Evolutionary conservation across 352 stramenopile species (phyloP), one percentile per base, ranked within the genome.

Genomic region (Phytophthora capsici): DNA sequence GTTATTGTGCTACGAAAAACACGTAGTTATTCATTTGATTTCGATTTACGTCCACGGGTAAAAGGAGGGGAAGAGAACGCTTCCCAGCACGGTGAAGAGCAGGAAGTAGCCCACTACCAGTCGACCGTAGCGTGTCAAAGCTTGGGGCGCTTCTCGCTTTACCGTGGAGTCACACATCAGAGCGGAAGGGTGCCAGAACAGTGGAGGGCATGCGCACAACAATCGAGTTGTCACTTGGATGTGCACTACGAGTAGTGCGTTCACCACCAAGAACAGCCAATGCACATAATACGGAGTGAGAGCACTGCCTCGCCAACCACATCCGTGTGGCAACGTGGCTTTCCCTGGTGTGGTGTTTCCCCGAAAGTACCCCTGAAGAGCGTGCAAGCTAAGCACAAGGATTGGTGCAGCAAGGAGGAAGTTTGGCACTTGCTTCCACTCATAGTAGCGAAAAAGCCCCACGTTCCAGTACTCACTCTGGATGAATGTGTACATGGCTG

Each of bases 381-480:
- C 80, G 37, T 80, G 68, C 16, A 68, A 57, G 51, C 84, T 91
- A 14, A 98, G 66, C 2, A 64, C n/a, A 16, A 98, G 47, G 25
- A 98, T 85, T 1, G 96, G 96, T 20, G 78, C 45, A 13, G 96
- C 96, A 19, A 98, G 80, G 2, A 98, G 25, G 60, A 98, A 98
- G 64, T 98, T 98, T 28, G 96, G 96, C 40, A 98, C 61, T 68
- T 99, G 94, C 68, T 97, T 96, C 63, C 83, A 58, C 70, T 97
- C 69, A 73, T 97, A 99, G 76, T 98, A 99, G 13, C 73, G 71
- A 34, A 99, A 88, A 10, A 98, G 77, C 2, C 95, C 96, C 25
- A 98, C 88, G 71, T 98, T 97, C 95, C 96, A 99, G 76, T 99
- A 98, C 74, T 98, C 90, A 26, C 78, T 77, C 84, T 99, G 96